Percentiles rank a stretch among this genome's conserved stretches.
Evolutionary conservation across 257 asterid species (phyloP).

Genomic region (Parsonsia alboflavescens): DNA sequence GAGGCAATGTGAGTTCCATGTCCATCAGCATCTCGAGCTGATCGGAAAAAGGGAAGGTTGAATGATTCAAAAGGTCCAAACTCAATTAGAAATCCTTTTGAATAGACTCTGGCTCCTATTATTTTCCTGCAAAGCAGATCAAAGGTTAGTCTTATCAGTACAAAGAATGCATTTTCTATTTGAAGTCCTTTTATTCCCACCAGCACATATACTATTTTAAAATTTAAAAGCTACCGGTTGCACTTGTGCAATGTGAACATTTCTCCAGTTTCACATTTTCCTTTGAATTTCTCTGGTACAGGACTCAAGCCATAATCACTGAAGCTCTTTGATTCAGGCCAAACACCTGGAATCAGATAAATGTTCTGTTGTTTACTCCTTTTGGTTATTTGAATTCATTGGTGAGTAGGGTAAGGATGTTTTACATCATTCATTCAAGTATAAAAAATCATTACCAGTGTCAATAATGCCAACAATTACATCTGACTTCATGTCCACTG

Average conservation of each 20-base stretch:
- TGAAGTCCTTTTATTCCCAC: no score
- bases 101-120: constrained; percentile 54
- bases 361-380: no score
- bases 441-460: constrained; percentile 14
- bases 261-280: constrained; percentile 33
- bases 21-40: constrained; percentile 66
- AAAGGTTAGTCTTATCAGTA: background rate
- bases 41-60: constrained; percentile 32
- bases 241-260: constrained; percentile 33
- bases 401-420: background rate
- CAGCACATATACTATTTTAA: no score
- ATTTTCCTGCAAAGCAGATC: constrained; percentile 40
- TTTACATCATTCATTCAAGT: background rate
- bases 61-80: constrained; percentile 41
- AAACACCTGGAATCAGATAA: constrained; percentile 20
- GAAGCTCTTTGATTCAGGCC: constrained; percentile 52
- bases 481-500: constrained; percentile 29
- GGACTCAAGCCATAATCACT: constrained; percentile 23
- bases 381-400: no score
- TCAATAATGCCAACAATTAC: constrained; percentile 38
- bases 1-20: constrained; percentile 74
- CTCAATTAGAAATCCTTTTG: constrained; percentile 35
- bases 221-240: constrained; percentile 22
- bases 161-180: no score
- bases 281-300: constrained; percentile 44